Base-by-base conservation (phyloP, 2,329 filamentous ascomycete species). In the Cryphonectria nitschkei region DNA sequence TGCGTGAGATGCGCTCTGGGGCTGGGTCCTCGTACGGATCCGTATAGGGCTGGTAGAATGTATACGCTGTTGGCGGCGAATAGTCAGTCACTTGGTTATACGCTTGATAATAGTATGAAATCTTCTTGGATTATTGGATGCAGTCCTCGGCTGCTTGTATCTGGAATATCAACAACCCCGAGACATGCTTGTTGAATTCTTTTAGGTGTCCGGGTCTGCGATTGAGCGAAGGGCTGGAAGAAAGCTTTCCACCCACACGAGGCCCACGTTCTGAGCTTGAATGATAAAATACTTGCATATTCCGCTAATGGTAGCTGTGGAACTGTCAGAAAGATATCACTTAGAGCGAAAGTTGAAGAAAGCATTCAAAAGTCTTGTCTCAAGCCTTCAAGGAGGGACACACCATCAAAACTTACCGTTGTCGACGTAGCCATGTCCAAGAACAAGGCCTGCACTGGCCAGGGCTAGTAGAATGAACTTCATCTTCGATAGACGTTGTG, bases 11-110 rank as follows among this genome's bases (percentile, higher is more conserved):
- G 34, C 68, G 68, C 7, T 65, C 61, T 13, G 61, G 61, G 0
- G 79, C 50, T 50, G 70, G 69, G 14, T 54, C 39, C 5, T n/a
- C 39, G 50, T 69, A 69, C 2, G 61, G 68, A 26, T 67, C 50
- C 11, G 46, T 56, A 19, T 67, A 37, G 19, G 43, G 66, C 54
- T 34, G 2, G 26, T 22, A 37, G n/a, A 37, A 13, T 34, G 22
- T 39, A 39, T 64, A 64, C 11, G 61, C 61, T 64, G n/a, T 26
- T 64, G 26, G 13, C 6, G 13, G 26, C 16, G 26, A 22, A 29
- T 6, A 34, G 37, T 60, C 29, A 16, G 56, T 34, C 9, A 22
- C 32, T n/a, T 11, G 3, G 8, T 9, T 3, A 50, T 50, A n/a
- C 22, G 11, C n/a, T 46, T 5, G 22, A 50, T n/a, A n/a, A n/a